These are phyloP conservation scores for Ceratocystiopsis minuta DNA, from an alignment of 2,329 filamentous ascomycete species.

Conservation along the genomic window DNA sequence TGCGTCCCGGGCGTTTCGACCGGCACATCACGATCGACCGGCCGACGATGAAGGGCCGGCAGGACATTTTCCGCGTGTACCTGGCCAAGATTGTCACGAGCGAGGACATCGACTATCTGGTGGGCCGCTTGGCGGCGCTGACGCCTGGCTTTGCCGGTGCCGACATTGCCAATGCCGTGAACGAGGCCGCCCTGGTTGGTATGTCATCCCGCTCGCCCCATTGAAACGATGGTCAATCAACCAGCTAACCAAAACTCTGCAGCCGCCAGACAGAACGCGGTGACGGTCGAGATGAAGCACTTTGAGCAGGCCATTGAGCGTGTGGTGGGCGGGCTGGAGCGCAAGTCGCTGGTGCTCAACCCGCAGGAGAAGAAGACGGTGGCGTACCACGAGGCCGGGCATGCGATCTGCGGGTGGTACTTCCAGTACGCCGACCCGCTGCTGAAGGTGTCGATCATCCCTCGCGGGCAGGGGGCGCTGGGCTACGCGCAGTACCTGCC, in stretches of 20 bases:
- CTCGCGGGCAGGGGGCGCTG: constrained; percentile 78
- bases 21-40: constrained; percentile 88
- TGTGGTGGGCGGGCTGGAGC: constrained; percentile 88
- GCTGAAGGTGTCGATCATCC: constrained; percentile 96
- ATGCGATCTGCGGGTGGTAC: constrained; percentile 97
- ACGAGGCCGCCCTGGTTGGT: constrained; percentile 94
- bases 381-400: constrained; percentile 57
- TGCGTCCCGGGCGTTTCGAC: constrained; percentile 94
- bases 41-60: constrained; percentile 89
- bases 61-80: constrained; percentile 92
- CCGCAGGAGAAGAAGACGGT: constrained; percentile 70
- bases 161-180: constrained; percentile 96
- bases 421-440: constrained; percentile 92
- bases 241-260: constrained; percentile 15
- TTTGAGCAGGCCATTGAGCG: constrained; percentile 97
- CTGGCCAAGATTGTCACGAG: constrained; percentile 85
- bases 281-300: constrained; percentile 69
- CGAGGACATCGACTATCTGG: constrained; percentile 74
- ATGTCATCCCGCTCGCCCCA: constrained; percentile 19
- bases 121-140: constrained; percentile 74
- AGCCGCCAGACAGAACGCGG: constrained; percentile 72
- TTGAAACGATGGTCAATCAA: neutral
- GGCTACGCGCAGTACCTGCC: constrained; percentile 98
- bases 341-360: constrained; percentile 86
- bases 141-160: constrained; percentile 95